A percentile compares a stretch with the other conserved stretches of the same genome.
Evolutionary conservation across 768 basidiomycete genomes (phyloP).

Genomic region (Podaxis sp.): DNA sequence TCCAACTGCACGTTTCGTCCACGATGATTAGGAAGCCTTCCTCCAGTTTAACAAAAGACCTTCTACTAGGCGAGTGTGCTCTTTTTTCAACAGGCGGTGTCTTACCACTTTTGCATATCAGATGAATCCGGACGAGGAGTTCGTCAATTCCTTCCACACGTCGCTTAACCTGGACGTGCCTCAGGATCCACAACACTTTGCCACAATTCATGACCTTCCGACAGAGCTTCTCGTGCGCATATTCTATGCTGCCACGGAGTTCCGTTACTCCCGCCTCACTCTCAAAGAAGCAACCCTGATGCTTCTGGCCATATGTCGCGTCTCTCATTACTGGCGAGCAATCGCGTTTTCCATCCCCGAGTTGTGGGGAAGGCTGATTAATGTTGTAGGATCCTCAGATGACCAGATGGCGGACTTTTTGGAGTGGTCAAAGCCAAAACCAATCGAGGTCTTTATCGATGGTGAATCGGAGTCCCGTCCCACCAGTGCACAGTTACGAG

Average conservation of each 20-base stretch:
- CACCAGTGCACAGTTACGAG: background rate
- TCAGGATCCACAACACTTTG: background rate
- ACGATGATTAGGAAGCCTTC: background rate
- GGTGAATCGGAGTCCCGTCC: background rate
- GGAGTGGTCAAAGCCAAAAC: background rate
- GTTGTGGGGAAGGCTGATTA: slow-evolving; percentile 11
- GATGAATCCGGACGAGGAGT: background rate
- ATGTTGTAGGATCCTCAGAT: background rate
- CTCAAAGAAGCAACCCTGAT: background rate
- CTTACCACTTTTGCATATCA: background rate
- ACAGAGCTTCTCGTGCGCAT: slow-evolving; percentile 6
- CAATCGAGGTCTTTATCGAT: background rate
- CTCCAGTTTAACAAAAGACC: background rate
- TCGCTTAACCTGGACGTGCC: background rate
- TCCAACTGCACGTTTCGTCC: background rate
- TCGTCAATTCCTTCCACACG: background rate
- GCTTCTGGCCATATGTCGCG: background rate
- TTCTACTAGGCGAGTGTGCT: background rate
- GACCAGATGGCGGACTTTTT: background rate
- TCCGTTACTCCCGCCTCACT: background rate
- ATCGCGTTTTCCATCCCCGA: slow-evolving; percentile 4
- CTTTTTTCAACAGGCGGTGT: background rate
- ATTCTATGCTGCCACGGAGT: background rate
- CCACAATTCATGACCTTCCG: slow-evolving; percentile 1
- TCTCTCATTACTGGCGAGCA: slow-evolving; percentile 6